Evolutionary conservation across 108 stramenopile species (phyloP).

Genomic region (Skeletonema tropicum): DNA sequence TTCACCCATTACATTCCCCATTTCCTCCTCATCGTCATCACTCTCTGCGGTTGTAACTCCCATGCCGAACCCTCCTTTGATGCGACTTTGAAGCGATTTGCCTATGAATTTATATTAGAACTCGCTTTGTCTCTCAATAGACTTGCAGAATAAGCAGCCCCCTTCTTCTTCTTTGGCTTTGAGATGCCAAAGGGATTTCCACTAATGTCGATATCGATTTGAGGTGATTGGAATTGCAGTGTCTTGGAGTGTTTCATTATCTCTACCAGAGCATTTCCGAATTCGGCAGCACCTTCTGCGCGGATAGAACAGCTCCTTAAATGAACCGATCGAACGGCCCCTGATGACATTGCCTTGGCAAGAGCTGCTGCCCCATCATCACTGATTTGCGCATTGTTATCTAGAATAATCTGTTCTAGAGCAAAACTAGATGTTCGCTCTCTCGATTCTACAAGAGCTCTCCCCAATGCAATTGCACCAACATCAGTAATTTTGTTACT

Average conservation of each 20-base stretch:
- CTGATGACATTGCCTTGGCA: constrained; percentile 55
- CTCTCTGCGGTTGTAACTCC: constrained; percentile 43
- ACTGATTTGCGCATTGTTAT: constrained; percentile 64
- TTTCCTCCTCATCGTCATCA: constrained; percentile 75
- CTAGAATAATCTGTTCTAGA: constrained; percentile 60
- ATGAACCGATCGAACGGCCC: constrained; percentile 48
- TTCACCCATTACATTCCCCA: constrained; percentile 25
- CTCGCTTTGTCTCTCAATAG: constrained; percentile 74
- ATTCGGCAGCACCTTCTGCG: constrained; percentile 64
- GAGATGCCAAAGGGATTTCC: constrained; percentile 79
- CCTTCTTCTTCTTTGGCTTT: constrained; percentile 55
- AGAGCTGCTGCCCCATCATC: constrained; percentile 66
- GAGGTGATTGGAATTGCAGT: not conserved
- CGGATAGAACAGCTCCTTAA: constrained; percentile 74
- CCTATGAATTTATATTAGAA: constrained; percentile 72
- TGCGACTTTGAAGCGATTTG: constrained; percentile 60
- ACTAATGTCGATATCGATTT: constrained; percentile 65
- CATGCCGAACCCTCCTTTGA: constrained; percentile 60
- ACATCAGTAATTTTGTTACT: constrained; percentile 78
- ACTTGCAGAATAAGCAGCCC: constrained; percentile 60
- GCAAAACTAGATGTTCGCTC: constrained; percentile 7
- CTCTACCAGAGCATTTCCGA: constrained; percentile 55
- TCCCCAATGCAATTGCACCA: constrained; percentile 59
- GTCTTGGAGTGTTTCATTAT: constrained; percentile 19
- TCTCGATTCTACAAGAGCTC: constrained; percentile 43